A percentile compares a stretch with the other conserved stretches of the same genome.
Conservation (phyloP, 2,329 filamentous ascomycete genomes). For the Westerdykella sp. region DNA sequence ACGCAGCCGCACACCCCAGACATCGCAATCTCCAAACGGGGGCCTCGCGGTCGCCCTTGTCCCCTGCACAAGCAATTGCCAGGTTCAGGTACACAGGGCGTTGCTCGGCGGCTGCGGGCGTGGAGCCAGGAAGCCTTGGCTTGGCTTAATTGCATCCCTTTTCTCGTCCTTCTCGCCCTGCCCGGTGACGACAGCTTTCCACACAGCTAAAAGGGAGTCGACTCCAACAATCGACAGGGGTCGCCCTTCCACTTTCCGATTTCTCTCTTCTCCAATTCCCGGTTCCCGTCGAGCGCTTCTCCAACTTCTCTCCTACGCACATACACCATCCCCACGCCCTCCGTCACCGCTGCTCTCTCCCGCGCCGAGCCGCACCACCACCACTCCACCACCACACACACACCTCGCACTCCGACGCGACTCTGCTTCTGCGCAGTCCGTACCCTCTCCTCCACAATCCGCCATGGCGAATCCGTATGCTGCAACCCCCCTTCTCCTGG, state of each 20-base stretch:
- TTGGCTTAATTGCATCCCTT: constrained; percentile 10
- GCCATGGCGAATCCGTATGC: constrained; percentile 34
- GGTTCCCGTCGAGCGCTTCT: neutral
- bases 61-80: no score
- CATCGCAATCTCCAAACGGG: no score
- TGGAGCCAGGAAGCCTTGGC: constrained; percentile 1
- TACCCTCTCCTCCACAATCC: constrained; percentile 1
- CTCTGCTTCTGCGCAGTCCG: constrained; percentile 3
- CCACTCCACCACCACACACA: constrained; percentile 4
- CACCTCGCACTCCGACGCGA: neutral
- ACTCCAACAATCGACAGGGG: constrained; percentile 2
- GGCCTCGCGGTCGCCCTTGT: no score
- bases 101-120: neutral
- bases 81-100: no score
- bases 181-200: constrained; percentile 9
- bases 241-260: no score
- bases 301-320: neutral
- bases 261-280: neutral
- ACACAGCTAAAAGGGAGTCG: constrained; percentile 8
- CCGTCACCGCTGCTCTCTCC: constrained; percentile 1
- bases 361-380: constrained; percentile 6
- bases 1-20: no score
- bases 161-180: constrained; percentile 1
- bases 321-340: constrained; percentile 1
- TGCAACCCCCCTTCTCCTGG: constrained; percentile 2